Conservation (phyloP, 148 eudicot species). For the Persicaria tinctoria region DNA sequence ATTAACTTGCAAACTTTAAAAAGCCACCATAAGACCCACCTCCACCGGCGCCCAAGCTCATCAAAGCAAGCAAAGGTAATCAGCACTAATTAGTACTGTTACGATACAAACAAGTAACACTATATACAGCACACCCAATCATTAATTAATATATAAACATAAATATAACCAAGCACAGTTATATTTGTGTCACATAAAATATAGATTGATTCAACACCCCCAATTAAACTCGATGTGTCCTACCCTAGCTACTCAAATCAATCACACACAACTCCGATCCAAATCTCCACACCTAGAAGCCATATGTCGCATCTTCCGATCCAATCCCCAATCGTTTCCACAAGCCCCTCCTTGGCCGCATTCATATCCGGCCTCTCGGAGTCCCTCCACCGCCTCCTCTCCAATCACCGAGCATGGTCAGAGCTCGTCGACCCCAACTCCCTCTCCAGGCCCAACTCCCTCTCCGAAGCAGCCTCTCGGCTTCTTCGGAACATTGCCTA, state of each 20-base stretch:
- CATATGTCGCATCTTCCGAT: neutral
- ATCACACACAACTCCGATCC: neutral
- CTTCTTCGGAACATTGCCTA: neutral
- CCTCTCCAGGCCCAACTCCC: neutral
- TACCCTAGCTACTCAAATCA: neutral
- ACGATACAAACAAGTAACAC: no score
- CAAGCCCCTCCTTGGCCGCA: neutral
- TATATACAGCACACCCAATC: no score
- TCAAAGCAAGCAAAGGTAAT: no score
- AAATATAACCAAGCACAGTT: no score
- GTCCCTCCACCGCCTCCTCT: slow-evolving; percentile 8
- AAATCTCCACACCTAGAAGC: neutral
- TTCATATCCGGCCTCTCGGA: slow-evolving; percentile 2
- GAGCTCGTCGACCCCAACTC: neutral
- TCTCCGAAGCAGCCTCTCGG: slow-evolving; percentile 1
- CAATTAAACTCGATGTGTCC: no score
- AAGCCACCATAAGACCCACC: no score
- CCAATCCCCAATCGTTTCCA: neutral
- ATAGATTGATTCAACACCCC: no score
- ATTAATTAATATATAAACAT: no score
- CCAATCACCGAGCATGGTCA: neutral
- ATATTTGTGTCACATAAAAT: no score
- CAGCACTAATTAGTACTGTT: no score
- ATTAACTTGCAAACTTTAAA: no score
- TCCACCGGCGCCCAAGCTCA: no score